Percentiles rank a stretch among this genome's conserved stretches.
Evolutionary conservation across 306 rosid species (phyloP).

Genomic region (Abrus pulchellus): DNA sequence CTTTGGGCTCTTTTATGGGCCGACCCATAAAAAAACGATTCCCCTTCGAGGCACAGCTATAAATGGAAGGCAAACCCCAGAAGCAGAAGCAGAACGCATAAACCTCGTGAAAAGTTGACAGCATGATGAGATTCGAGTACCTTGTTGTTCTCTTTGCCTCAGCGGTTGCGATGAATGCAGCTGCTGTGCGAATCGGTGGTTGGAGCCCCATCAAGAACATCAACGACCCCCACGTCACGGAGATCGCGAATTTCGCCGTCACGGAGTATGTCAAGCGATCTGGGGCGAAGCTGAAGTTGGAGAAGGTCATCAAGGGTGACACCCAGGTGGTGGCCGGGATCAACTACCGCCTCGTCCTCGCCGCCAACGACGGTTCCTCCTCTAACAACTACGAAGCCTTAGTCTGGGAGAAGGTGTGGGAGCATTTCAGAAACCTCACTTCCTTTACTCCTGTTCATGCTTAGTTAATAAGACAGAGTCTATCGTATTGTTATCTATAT

Average conservation of each 20-base stretch:
- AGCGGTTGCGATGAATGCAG: background rate
- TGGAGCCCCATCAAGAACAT: slow-evolving; percentile 56
- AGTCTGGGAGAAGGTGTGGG: slow-evolving; percentile 54
- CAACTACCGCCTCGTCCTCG: slow-evolving; percentile 49
- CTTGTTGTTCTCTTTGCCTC: slow-evolving; percentile 9
- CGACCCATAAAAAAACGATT: background rate
- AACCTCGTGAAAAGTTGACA: background rate
- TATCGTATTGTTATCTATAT: too few relatives aligned
- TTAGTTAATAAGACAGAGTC: too few relatives aligned
- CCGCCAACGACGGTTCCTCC: slow-evolving; percentile 19
- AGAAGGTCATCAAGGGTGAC: slow-evolving; percentile 48
- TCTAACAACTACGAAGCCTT: slow-evolving; percentile 42
- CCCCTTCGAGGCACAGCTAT: background rate
- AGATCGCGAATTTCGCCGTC: slow-evolving; percentile 58
- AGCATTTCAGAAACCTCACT: slow-evolving; percentile 43
- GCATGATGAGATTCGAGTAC: slow-evolving; percentile 20
- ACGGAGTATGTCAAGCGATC: slow-evolving; percentile 48
- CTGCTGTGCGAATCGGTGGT: background rate
- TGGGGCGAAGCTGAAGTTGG: slow-evolving; percentile 26
- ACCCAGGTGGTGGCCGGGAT: slow-evolving; percentile 51
- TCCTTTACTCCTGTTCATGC: background rate
- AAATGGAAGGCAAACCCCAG: background rate
- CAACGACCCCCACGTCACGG: slow-evolving; percentile 51
- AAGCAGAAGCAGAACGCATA: too few relatives aligned
- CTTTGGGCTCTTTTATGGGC: background rate